Conservation (phyloP, 495 filamentous ascomycete species). For the Podospora tetraspora region DNA sequence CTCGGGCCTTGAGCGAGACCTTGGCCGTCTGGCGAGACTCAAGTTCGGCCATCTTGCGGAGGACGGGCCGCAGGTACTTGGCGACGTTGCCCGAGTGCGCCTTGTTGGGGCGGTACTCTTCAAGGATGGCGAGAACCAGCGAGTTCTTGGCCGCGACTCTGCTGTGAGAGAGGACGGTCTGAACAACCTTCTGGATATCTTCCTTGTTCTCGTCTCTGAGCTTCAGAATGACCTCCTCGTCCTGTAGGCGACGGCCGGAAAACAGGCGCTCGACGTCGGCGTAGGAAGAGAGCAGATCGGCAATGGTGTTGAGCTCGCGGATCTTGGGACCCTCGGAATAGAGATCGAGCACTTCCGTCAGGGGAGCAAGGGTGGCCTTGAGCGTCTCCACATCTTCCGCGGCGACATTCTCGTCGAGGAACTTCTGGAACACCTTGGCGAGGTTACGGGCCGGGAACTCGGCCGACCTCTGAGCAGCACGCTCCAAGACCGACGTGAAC, state of each 20-base stretch:
- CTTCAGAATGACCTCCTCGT: slow-evolving; percentile 91
- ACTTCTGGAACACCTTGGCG: slow-evolving; percentile 73
- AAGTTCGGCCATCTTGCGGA: slow-evolving; percentile 84
- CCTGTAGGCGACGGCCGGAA: slow-evolving; percentile 73
- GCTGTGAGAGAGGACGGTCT: slow-evolving; percentile 89
- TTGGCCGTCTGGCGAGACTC: slow-evolving; percentile 86
- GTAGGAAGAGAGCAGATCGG: slow-evolving; percentile 71
- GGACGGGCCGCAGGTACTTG: slow-evolving; percentile 77
- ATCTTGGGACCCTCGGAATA: slow-evolving; percentile 87
- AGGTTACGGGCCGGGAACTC: slow-evolving; percentile 94
- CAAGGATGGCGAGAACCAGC: slow-evolving; percentile 82
- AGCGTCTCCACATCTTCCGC: slow-evolving; percentile 62
- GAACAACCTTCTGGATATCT: slow-evolving; percentile 72
- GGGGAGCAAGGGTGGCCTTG: slow-evolving; percentile 67
- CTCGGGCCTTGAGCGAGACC: slow-evolving; percentile 92
- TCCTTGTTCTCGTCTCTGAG: slow-evolving; percentile 96
- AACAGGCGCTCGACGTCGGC: slow-evolving; percentile 79
- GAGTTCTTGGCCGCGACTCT: slow-evolving; percentile 91
- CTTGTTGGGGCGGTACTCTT: slow-evolving; percentile 92
- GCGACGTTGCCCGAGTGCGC: slow-evolving; percentile 80
- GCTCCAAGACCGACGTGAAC: slow-evolving; percentile 79
- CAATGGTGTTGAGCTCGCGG: slow-evolving; percentile 82
- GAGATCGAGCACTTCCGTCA: slow-evolving; percentile 72
- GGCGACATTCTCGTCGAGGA: slow-evolving; percentile 80
- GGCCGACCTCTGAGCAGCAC: slow-evolving; percentile 62